phyloP scores from a whole-genome alignment of 192 early-diverging fungal species.

The Powellomyces hirtus region DNA sequence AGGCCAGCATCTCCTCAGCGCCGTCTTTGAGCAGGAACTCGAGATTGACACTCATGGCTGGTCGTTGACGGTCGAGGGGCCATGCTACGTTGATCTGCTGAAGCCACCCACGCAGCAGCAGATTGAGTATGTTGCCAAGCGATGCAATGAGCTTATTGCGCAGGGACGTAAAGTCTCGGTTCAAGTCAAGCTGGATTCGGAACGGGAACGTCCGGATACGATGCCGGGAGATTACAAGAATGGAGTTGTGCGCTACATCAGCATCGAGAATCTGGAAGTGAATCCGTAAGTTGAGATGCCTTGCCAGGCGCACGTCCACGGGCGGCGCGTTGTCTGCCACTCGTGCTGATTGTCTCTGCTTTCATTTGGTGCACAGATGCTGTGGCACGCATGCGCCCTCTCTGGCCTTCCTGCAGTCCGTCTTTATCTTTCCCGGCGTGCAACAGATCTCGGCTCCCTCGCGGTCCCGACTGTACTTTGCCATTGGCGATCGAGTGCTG shows the following conservation, averaged over 20 bases:
- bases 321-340: no score
- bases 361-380: no score
- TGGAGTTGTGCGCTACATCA: slow-evolving; percentile 47
- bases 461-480: slow-evolving; percentile 67
- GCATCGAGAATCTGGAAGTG: slow-evolving; percentile 49
- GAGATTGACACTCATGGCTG: slow-evolving; percentile 66
- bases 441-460: slow-evolving; percentile 58
- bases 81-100: slow-evolving; percentile 60
- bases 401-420: slow-evolving; percentile 60
- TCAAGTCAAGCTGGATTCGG: slow-evolving; percentile 21
- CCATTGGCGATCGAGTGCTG: slow-evolving; percentile 61
- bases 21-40: slow-evolving; percentile 59
- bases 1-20: slow-evolving; percentile 73
- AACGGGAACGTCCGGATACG: slow-evolving; percentile 43
- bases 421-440: slow-evolving; percentile 60
- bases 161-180: slow-evolving; percentile 48
- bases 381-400: slow-evolving; percentile 69
- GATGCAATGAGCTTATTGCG: slow-evolving; percentile 59
- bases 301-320: no score
- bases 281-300: no score
- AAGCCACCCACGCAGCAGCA: slow-evolving; percentile 30
- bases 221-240: slow-evolving; percentile 54
- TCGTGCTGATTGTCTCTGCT: no score
- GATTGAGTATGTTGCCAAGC: slow-evolving; percentile 39
- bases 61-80: slow-evolving; percentile 56